Evolutionary conservation across 768 basidiomycete genomes (phyloP), one percentile per base, ranked within the genome.

Genomic region (Pleurotus djamor): DNA sequence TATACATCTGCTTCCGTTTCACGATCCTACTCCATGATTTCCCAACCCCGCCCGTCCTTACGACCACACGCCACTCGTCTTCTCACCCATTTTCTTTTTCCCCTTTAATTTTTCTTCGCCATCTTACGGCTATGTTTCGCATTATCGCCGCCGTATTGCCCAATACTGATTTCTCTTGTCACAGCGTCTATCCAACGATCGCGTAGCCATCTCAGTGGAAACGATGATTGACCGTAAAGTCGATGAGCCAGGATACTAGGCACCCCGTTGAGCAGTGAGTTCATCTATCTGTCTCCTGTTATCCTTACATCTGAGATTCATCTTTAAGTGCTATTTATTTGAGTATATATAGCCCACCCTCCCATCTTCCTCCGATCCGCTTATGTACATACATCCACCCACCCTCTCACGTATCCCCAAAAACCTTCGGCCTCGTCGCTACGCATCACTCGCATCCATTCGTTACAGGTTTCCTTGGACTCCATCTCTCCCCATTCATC

Each of bases 221-320:
- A 58, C 57, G 6, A 58, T 58, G 57, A 37, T 58, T 17, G 47
- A 58, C 57, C 57, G 48, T 35, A 58, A 58, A 16, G 45, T 58
- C 16, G 57, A 58, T 38, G 45, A 33, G 8, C 47, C 57, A 16
- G 35, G 36, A 38, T 58, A 58, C 34, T 58, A 58, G 41, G 48
- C 21, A 28, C 4, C 28, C 13, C n/a, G 6, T 5, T 44, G n/a
- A 32, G n/a, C 54, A 32, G 54, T 56, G 32, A 56, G 54, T 44
- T 32, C 2, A 2, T 17, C 10, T 21, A 12, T 13, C 4, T 5
- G 35, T 16, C 13, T 16, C 5, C 12, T 38, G 21, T 16, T 21
- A 21, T 7, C 38, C 13, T 10, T 43, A 13, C 3, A 28, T 28
- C 37, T 32, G 33, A 33, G 6, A n/a, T 43, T 21, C 37, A 1